These are phyloP conservation scores for Penicillium sp. DNA, from an alignment of 2,329 filamentous ascomycete species.

Conservation along the genomic window DNA sequence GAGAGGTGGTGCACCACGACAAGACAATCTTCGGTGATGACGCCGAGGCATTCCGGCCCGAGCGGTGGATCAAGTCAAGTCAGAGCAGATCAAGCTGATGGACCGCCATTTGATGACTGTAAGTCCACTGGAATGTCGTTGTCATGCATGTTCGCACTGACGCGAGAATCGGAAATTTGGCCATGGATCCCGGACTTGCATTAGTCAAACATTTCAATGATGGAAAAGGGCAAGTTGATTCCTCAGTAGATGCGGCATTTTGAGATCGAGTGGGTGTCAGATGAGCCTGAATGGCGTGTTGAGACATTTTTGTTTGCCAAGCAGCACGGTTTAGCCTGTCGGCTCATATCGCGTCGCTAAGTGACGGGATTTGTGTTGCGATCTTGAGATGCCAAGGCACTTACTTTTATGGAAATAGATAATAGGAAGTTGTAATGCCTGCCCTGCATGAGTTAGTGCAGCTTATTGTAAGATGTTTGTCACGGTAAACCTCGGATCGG, in stretches of 20 bases:
- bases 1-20: constrained; percentile 3
- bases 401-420: background rate
- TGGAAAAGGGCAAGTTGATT: constrained; percentile 30
- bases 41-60: constrained; percentile 61
- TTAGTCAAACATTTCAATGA: constrained; percentile 31
- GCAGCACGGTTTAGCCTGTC: constrained; percentile 10
- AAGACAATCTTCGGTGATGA: constrained; percentile 41
- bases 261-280: constrained; percentile 14
- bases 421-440: background rate
- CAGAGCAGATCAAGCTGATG: constrained; percentile 15
- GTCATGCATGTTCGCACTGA: background rate
- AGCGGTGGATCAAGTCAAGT: constrained; percentile 4
- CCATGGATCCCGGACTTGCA: constrained; percentile 25
- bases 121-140: background rate
- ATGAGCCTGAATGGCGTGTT: constrained; percentile 9
- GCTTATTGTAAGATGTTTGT: background rate
- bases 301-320: constrained; percentile 14
- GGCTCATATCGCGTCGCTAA: background rate
- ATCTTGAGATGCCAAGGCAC: background rate
- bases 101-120: constrained; percentile 15
- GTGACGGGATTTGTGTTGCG: background rate
- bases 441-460: background rate
- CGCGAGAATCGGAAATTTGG: constrained; percentile 22
- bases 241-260: constrained; percentile 25
- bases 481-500: background rate